A percentile compares a stretch with the other conserved stretches of the same genome.
Conservation (phyloP, 306 rosid species). For the Corylus avellana region DNA sequence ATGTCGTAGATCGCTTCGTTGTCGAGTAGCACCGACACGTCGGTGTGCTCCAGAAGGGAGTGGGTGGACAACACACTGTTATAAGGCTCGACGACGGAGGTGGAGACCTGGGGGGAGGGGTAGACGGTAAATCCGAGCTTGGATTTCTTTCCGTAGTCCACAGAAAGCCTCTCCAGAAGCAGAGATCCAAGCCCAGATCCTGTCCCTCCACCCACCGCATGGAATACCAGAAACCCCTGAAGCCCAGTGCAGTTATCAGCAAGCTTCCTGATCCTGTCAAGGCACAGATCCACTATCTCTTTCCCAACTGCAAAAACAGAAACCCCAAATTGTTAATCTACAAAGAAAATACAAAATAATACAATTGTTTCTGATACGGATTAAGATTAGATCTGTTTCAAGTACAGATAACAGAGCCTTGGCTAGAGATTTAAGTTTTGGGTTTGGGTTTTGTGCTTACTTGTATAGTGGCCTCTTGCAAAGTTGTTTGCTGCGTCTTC, state of each 20-base stretch:
- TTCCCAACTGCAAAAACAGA: slow-evolving; percentile 36
- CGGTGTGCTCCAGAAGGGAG: slow-evolving; percentile 50
- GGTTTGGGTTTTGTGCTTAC: background rate
- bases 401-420: no score
- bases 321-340: background rate
- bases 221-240: slow-evolving; percentile 49
- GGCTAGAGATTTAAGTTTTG: no score
- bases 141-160: slow-evolving; percentile 47
- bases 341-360: no score
- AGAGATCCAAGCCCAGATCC: slow-evolving; percentile 53
- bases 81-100: slow-evolving; percentile 50
- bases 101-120: slow-evolving; percentile 50
- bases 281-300: slow-evolving; percentile 51
- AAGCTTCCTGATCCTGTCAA: slow-evolving; percentile 45
- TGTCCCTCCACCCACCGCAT: slow-evolving; percentile 53
- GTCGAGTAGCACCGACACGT: slow-evolving; percentile 48
- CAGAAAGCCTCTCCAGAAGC: slow-evolving; percentile 49
- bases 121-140: slow-evolving; percentile 50
- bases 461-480: slow-evolving; percentile 55
- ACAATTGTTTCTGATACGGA: no score
- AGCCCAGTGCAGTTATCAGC: slow-evolving; percentile 53
- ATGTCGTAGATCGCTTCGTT: slow-evolving; percentile 48
- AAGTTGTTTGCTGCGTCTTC: slow-evolving; percentile 54
- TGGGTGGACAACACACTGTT: slow-evolving; percentile 50
- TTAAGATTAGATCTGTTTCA: no score